phyloP scores from a whole-genome alignment of 257 asterid genomes.

The Verbascum thapsus region DNA sequence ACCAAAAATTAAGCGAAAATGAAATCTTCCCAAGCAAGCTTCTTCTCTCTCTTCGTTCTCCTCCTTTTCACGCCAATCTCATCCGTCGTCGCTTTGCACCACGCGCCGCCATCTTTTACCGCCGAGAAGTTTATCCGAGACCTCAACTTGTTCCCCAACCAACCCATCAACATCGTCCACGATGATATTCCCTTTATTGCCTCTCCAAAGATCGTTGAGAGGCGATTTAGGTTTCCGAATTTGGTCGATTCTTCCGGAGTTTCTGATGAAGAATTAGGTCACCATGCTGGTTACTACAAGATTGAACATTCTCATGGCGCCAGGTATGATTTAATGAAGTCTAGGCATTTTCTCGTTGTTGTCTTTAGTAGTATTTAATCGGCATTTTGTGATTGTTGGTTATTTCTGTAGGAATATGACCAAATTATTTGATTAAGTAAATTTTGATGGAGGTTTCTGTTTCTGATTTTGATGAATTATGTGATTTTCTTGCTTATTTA shows the following conservation, averaged over 20 bases:
- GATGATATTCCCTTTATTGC: conserved; percentile 29
- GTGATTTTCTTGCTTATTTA: neutral
- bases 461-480: conserved; percentile 16
- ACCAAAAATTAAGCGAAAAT: conserved; percentile 32
- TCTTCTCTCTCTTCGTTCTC: conserved; percentile 30
- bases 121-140: conserved; percentile 65
- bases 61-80: conserved; percentile 36
- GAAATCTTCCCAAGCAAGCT: conserved; percentile 35
- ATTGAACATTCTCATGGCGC: conserved; percentile 82
- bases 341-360: conserved; percentile 8
- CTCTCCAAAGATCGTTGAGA: conserved; percentile 60
- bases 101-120: conserved; percentile 46
- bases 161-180: conserved; percentile 51
- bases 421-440: neutral
- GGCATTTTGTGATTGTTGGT: neutral
- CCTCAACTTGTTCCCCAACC: conserved; percentile 74
- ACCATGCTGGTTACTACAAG: conserved; percentile 89
- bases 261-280: conserved; percentile 67
- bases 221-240: conserved; percentile 62
- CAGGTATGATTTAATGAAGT: conserved; percentile 43
- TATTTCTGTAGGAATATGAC: neutral
- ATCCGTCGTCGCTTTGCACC: conserved; percentile 53
- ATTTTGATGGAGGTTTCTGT: neutral
- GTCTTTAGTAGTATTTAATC: neutral
- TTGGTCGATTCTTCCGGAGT: conserved; percentile 51